Evolutionary conservation across 306 rosid species (phyloP), one percentile per base, ranked within the genome.

Genomic region (Malus asiatica): DNA sequence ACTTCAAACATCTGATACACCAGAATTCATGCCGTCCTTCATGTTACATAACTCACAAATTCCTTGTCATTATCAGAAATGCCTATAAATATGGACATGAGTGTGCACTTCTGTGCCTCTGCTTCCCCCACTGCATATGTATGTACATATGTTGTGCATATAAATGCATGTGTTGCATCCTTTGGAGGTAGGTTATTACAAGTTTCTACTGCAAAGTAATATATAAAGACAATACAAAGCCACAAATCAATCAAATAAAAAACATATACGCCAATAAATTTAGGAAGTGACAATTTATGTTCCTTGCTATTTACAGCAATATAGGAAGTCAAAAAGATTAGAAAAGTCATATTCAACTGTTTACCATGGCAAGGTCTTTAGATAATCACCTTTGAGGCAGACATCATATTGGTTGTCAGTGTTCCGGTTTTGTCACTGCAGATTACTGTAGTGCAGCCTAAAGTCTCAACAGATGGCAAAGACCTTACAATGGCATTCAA

Each of bases 341-440:
- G 14, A 44, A 42, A 18, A 45, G 13, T 30, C 72, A 13, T 42
- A 11, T 68, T 67, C 66, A 58, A 45, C 71, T 30, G 68, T 60
- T 75, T 48, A 44, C 71, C 35, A 68, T 18, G 74, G 76, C 53
- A 30, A 30, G 44, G 25, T 27, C 64, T 52, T 25, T 61, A 67
- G 73, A 73, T 76, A 55, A 66, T 84, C 78, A 92, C 97, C 97
- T 95, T 95, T 4, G 90, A 88, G 30, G 84, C 97, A 74, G 98
- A 92, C 97, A 95, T 95, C 97, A 92, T 92, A 87, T 95, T 95
- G 70, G 98, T 95, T 30, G 98, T 95, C 78, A 95, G 82, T 64
- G 98, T 95, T 81, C 98, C 98, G 52, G 98, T 95, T 86, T 95
- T 95, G 86, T 95, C 98, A 76, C 97, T 92, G 86, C 98, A 95